Conservation (phyloP, 768 basidiomycete genomes). For the Tulasnella calospora region DNA sequence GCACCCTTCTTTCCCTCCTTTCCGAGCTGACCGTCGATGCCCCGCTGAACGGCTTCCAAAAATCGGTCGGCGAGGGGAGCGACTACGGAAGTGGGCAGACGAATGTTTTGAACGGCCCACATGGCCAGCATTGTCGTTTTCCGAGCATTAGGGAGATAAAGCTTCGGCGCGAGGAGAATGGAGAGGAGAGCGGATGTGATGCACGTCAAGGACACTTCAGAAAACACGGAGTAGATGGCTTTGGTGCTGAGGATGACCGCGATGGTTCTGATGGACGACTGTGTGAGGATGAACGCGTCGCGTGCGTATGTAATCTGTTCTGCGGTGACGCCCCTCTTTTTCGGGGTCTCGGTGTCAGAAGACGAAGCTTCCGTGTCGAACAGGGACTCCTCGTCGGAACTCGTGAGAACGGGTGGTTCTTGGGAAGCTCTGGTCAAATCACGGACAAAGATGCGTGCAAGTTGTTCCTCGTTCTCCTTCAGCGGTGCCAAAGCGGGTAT, state of each 20-base stretch:
- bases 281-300: slow-evolving; percentile 69
- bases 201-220: slow-evolving; percentile 55
- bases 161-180: slow-evolving; percentile 60
- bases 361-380: not conserved
- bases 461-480: slow-evolving; percentile 43
- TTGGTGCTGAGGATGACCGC: slow-evolving; percentile 55
- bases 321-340: slow-evolving; percentile 58
- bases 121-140: slow-evolving; percentile 78
- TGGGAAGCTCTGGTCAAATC: slow-evolving; percentile 59
- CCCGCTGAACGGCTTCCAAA: slow-evolving; percentile 64
- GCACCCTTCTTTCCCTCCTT: slow-evolving; percentile 88
- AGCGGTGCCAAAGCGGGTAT: slow-evolving; percentile 17
- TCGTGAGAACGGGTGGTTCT: slow-evolving; percentile 14
- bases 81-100: slow-evolving; percentile 59
- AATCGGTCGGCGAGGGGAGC: slow-evolving; percentile 61
- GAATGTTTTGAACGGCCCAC: slow-evolving; percentile 66
- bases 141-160: slow-evolving; percentile 80
- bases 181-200: slow-evolving; percentile 62
- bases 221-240: slow-evolving; percentile 42
- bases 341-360: slow-evolving; percentile 50
- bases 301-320: slow-evolving; percentile 75
- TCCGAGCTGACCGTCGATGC: slow-evolving; percentile 76
- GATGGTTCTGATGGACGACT: slow-evolving; percentile 65
- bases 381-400: slow-evolving; percentile 13
- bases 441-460: slow-evolving; percentile 58